Base-by-base conservation (phyloP, 2,329 filamentous ascomycete genomes). In the Didymellaceae sp. region DNA sequence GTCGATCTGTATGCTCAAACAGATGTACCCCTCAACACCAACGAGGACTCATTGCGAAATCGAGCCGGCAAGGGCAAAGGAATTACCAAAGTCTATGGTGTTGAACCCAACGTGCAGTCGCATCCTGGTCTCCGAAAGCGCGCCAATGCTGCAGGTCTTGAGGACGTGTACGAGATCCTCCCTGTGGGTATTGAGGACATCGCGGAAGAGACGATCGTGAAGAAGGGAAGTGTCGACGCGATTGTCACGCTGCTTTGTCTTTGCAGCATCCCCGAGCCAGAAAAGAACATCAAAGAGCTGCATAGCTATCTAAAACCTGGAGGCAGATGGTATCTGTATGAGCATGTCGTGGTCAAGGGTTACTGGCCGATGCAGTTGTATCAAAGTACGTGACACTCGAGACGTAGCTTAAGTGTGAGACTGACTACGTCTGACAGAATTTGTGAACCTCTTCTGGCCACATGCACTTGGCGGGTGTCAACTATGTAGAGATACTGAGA, bases 361-460 rank as follows among this genome's bases (percentile, higher is more conserved):
- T 30, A 34, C 13, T 44, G 45, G 55, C 33, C 42, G 1, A 61
- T 61, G 53, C 52, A 42, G 22, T n/a, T 58, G 5, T 61, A 61
- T 31, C 58, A 61, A 51, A 45, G 58, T 61, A 54, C 9, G 58
- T 45, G 3, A 6, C 20, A 5, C 16, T 9, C 3, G 2, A 9
- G 4, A 2, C 13, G 5, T 21, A 4, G 18, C 10, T 3, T n/a
- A 2, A 2, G 14, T 2, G 2, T 5, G 6, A 7, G 9, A 14
- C 45, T 49, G 22, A 49, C 6, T 7, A 1, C 6, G 10, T 9
- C 9, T 6, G 4, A 2, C 17, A 57, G 57, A 31, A 18, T 48
- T 56, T 13, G 53, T 58, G 39, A 61, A 61, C 43, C 2, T 57
- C 1, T 61, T 61, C 25, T 61, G 58, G 58, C 58, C 58, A 13